phyloP scores from a whole-genome alignment of 208 protist species.

The Novymonas esmeraldas region DNA sequence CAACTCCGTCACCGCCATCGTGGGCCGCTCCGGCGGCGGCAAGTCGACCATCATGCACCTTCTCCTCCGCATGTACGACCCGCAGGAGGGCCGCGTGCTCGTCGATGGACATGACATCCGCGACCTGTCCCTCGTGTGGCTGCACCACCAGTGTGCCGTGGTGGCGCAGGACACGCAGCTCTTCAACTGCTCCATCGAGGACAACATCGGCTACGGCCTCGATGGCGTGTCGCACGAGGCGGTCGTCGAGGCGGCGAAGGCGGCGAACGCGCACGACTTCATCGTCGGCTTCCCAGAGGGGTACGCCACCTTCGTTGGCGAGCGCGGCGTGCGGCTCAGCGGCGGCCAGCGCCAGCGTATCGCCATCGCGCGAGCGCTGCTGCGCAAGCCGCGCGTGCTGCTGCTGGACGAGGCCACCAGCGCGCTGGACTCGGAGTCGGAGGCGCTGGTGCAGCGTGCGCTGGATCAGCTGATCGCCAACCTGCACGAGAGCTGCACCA shows the following conservation, averaged over 20 bases:
- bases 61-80: conserved; percentile 77
- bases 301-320: conserved; percentile 59
- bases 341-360: conserved; percentile 96
- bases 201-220: conserved; percentile 68
- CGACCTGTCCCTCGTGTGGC: conserved; percentile 37
- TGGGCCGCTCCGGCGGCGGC: conserved; percentile 77
- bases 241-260: conserved; percentile 39
- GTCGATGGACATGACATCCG: conserved; percentile 40
- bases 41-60: conserved; percentile 78
- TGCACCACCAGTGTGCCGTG: conserved; percentile 88
- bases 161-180: conserved; percentile 98
- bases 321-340: conserved; percentile 83
- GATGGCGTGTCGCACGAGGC: conserved; percentile 31
- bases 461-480: conserved; percentile 60
- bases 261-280: conserved; percentile 64
- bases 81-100: conserved; percentile 43
- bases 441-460: conserved; percentile 90
- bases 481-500: conserved; percentile 61
- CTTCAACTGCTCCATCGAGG: conserved; percentile 92
- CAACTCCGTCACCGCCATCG: conserved; percentile 50
- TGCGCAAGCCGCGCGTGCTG: conserved; percentile 71
- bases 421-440: conserved; percentile 71
- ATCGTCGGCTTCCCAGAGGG: conserved; percentile 45
- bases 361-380: conserved; percentile 92
- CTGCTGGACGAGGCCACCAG: conserved; percentile 96